These are phyloP conservation scores for Thoreauomyces humboldtii DNA, from an alignment of 192 early-diverging fungal genomes.

Conservation along the genomic window DNA sequence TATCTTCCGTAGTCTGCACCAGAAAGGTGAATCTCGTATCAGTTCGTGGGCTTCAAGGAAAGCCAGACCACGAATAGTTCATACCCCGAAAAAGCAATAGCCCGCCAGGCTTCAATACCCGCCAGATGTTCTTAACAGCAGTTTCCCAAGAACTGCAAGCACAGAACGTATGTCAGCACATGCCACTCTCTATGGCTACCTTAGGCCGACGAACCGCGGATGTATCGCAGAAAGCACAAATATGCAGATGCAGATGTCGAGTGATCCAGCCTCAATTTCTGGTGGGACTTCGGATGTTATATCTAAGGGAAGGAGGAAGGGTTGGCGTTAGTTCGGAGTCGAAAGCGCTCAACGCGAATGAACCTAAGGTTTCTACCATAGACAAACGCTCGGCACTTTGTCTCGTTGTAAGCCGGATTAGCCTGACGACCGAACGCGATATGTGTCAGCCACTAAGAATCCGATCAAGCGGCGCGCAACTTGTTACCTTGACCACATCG, in stretches of 20 bases:
- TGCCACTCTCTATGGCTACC: too few relatives aligned
- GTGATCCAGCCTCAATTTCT: conserved; percentile 72
- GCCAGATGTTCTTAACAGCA: conserved; percentile 77
- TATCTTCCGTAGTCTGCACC: conserved; percentile 96
- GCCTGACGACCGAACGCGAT: conserved; percentile 11
- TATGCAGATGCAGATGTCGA: conserved; percentile 91
- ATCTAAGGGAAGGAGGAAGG: too few relatives aligned
- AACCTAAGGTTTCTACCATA: conserved; percentile 70
- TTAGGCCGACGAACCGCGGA: conserved; percentile 39
- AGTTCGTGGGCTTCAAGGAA: background rate
- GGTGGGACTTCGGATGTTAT: conserved; percentile 74
- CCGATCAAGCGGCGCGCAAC: too few relatives aligned
- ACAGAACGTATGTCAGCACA: background rate
- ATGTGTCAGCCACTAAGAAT: too few relatives aligned
- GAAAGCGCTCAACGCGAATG: too few relatives aligned
- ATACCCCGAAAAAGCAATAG: conserved; percentile 72
- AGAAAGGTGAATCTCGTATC: background rate
- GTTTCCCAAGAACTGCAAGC: conserved; percentile 63
- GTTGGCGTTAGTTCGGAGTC: too few relatives aligned
- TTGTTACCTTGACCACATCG: conserved; percentile 82
- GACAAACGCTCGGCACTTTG: conserved; percentile 83
- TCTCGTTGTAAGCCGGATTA: conserved; percentile 61
- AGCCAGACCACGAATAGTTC: background rate
- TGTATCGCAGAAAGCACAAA: conserved; percentile 94
- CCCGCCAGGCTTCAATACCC: conserved; percentile 90